phyloP scores from a whole-genome alignment of 345 rosid genomes.

The Barbarea vulgaris region DNA sequence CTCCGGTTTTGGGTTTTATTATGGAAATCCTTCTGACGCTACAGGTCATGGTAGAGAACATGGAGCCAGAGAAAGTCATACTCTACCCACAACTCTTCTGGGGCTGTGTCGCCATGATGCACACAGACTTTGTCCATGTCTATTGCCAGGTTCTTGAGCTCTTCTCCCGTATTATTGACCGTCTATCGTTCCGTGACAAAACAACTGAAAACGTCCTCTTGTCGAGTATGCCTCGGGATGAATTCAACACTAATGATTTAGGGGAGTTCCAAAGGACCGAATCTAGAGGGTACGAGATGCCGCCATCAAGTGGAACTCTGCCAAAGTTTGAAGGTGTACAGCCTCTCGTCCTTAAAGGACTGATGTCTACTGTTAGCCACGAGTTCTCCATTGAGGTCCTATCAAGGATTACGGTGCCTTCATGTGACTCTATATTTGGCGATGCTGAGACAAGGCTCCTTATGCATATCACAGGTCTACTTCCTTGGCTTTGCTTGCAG shows the following conservation, averaged over 20 bases:
- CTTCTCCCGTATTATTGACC: slow-evolving; percentile 84
- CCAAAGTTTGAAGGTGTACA: slow-evolving; percentile 95
- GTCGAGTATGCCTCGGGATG: slow-evolving; percentile 98
- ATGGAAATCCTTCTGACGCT: slow-evolving; percentile 94
- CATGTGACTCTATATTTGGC: slow-evolving; percentile 96
- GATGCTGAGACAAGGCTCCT: slow-evolving; percentile 90
- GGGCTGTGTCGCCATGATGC: slow-evolving; percentile 99
- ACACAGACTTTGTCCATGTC: slow-evolving; percentile 95
- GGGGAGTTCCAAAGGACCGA: slow-evolving; percentile 73
- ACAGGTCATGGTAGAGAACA: slow-evolving; percentile 99
- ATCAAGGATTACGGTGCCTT: slow-evolving; percentile 79
- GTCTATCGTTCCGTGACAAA: slow-evolving; percentile 84
- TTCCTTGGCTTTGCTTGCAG: slow-evolving; percentile 98
- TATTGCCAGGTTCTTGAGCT: slow-evolving; percentile 99
- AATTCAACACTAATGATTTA: slow-evolving; percentile 53
- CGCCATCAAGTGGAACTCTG: slow-evolving; percentile 72
- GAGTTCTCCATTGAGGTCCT: slow-evolving; percentile 88
- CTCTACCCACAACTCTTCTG: slow-evolving; percentile 97
- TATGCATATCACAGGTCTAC: slow-evolving; percentile 94
- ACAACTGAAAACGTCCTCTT: slow-evolving; percentile 96
- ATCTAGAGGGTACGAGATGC: slow-evolving; percentile 67
- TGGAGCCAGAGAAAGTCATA: slow-evolving; percentile 99
- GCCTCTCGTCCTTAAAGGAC: slow-evolving; percentile 98
- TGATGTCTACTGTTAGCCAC: slow-evolving; percentile 90
- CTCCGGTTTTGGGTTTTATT: slow-evolving; percentile 92